These are phyloP conservation scores for Spatholobus suberectus DNA, from an alignment of 306 rosid genomes.

Conservation along the genomic window DNA sequence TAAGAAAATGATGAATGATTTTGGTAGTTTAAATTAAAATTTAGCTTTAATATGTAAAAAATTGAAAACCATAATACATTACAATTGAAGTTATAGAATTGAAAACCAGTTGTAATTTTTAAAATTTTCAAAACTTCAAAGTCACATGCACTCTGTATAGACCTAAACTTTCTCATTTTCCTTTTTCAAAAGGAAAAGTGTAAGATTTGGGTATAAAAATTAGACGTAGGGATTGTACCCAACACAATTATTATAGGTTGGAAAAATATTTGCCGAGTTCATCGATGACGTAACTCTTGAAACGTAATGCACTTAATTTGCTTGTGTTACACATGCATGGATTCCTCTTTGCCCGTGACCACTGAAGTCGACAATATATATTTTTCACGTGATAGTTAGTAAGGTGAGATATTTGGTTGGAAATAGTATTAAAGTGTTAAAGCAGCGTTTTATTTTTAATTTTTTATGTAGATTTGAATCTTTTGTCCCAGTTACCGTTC, in stretches of 20 bases:
- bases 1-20: too few species aligned
- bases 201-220: neutral
- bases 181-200: neutral
- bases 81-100: neutral
- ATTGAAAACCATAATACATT: neutral
- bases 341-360: neutral
- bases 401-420: neutral
- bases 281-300: neutral
- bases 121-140: neutral
- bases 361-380: neutral
- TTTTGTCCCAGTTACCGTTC: too few species aligned
- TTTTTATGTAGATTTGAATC: too few species aligned
- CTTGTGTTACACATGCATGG: neutral
- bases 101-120: neutral
- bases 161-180: neutral
- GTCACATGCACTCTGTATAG: neutral
- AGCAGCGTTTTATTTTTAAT: too few species aligned
- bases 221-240: neutral
- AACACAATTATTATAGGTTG: neutral
- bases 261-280: neutral
- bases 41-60: neutral
- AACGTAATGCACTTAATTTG: neutral
- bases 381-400: conserved; percentile 6
- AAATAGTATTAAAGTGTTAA: neutral
- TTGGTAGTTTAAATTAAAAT: too few species aligned